Base-by-base conservation (phyloP, 345 rosid genomes). In the Abelmoschus esculentus region DNA sequence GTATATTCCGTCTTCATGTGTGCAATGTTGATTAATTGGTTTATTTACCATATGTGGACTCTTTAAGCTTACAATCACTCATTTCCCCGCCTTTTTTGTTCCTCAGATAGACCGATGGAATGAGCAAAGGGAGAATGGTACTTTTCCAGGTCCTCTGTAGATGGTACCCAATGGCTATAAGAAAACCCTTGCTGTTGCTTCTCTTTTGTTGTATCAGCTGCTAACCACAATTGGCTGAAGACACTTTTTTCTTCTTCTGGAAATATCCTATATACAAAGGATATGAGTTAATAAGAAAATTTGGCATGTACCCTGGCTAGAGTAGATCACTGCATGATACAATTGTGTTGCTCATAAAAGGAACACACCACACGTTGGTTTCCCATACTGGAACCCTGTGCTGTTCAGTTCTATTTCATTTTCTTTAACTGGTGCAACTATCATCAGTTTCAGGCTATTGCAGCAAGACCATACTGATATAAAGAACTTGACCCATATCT, bases 71-170 rank as follows among this genome's bases (percentile, higher is more conserved):
- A 61, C 32, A 38, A 28, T 4, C 22, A 15, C 52, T 6, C 61
- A 44, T 19, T 7, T 71, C 19, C 5, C 36, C 36, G 6, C 36
- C 36, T 32, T 32, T 4, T 8, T 17, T 69, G 78, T 69, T 59
- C 72, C 42, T 49, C 80, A 91, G 98, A 63, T 93, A 49, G 98
- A 93, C 1, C 84, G 78, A 75, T 93, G 98, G 98, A 93, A 93
- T 67, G 98, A 93, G 83, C 98, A 93, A 76, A 83, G 98, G 87
- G 97, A 88, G 83, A 88, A 91, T 62, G 97, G 97, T 65, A 89
- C 97, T 38, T 93, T 93, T 79, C 97, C 98, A 1, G 97, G 97
- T 50, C 98, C 96, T 63, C 97, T 93, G 76, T 93, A 89, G 86
- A 65, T 46, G 77, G 53, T 65, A 18, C 58, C n/a, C 56, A 14